Evolutionary conservation across 2,329 filamentous ascomycete genomes (phyloP).

Genomic region (Pyricularia sp.): DNA sequence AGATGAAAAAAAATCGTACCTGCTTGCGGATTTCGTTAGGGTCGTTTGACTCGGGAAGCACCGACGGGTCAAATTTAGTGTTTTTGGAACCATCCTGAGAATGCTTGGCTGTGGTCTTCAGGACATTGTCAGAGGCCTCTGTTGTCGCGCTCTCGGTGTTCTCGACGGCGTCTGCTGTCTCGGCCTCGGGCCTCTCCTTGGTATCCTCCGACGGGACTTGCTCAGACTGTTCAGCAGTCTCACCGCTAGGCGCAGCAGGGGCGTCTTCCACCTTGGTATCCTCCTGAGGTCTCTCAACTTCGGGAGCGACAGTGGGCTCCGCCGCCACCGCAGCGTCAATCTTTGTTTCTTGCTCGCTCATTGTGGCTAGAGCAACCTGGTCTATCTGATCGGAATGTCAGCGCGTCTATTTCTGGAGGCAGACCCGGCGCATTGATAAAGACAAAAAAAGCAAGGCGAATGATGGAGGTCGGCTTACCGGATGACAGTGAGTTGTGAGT

Average conservation of each 20-base stretch:
- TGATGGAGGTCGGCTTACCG: not conserved
- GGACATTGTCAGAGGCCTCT: slow-evolving; percentile 17
- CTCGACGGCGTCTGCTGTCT: slow-evolving; percentile 13
- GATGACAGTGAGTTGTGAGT: not conserved
- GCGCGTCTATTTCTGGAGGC: not conserved
- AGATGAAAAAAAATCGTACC: slow-evolving; percentile 31
- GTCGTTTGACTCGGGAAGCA: slow-evolving; percentile 63
- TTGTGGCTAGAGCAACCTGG: not conserved
- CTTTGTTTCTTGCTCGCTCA: slow-evolving; percentile 5
- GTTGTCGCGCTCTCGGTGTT: slow-evolving; percentile 14
- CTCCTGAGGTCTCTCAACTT: slow-evolving; percentile 13
- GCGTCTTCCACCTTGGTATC: slow-evolving; percentile 22
- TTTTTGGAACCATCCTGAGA: slow-evolving; percentile 39
- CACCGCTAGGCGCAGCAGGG: slow-evolving; percentile 14
- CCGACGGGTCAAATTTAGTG: slow-evolving; percentile 61
- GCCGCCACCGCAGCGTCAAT: slow-evolving; percentile 5
- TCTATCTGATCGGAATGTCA: not conserved
- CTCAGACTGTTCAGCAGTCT: slow-evolving; percentile 14
- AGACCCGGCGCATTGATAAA: not conserved
- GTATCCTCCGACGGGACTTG: slow-evolving; percentile 14
- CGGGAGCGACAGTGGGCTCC: slow-evolving; percentile 8
- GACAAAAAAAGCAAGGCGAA: not conserved
- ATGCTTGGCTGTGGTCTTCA: slow-evolving; percentile 29
- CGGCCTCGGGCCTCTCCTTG: slow-evolving; percentile 17
- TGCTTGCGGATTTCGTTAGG: slow-evolving; percentile 75